Evolutionary conservation across 306 rosid genomes (phyloP).

Genomic region (Dalbergia oliveri): DNA sequence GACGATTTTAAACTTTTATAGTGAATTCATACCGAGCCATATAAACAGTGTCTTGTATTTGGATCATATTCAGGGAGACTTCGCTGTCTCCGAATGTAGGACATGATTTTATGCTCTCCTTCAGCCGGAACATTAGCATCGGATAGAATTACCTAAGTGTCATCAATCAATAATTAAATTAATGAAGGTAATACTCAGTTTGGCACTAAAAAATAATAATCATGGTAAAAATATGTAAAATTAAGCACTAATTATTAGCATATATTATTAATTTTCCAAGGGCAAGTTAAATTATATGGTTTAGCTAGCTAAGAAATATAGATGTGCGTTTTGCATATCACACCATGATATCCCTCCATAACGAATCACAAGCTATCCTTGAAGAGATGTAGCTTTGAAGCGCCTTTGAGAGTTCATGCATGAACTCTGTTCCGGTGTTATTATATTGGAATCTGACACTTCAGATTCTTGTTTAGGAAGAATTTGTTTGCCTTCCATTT

Average conservation of each 20-base stretch:
- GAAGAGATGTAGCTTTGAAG: slow-evolving; percentile 44
- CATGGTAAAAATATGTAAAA: neutral
- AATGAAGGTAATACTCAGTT: neutral
- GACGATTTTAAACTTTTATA: neutral
- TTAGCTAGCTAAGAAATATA: neutral
- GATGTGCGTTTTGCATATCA: neutral
- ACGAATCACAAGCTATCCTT: slow-evolving; percentile 36
- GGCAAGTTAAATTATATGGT: neutral
- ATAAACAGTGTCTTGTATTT: slow-evolving; percentile 62
- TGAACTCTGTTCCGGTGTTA: slow-evolving; percentile 72
- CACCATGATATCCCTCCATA: slow-evolving; percentile 63
- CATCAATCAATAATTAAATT: neutral
- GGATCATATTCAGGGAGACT: slow-evolving; percentile 53
- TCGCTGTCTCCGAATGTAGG: slow-evolving; percentile 58
- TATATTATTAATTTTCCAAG: neutral
- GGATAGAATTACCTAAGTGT: slow-evolving; percentile 59
- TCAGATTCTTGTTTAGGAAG: slow-evolving; percentile 53
- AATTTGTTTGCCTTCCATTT: slow-evolving; percentile 62
- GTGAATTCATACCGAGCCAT: slow-evolving; percentile 58
- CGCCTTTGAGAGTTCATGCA: slow-evolving; percentile 61
- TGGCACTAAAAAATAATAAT: neutral
- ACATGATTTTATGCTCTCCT: slow-evolving; percentile 73
- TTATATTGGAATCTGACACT: slow-evolving; percentile 55
- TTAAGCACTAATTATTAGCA: too few species aligned
- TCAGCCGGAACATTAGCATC: slow-evolving; percentile 80